These are phyloP conservation scores for Kwoniella sp. DNA, from an alignment of 768 basidiomycete species.

Conservation along the genomic window DNA sequence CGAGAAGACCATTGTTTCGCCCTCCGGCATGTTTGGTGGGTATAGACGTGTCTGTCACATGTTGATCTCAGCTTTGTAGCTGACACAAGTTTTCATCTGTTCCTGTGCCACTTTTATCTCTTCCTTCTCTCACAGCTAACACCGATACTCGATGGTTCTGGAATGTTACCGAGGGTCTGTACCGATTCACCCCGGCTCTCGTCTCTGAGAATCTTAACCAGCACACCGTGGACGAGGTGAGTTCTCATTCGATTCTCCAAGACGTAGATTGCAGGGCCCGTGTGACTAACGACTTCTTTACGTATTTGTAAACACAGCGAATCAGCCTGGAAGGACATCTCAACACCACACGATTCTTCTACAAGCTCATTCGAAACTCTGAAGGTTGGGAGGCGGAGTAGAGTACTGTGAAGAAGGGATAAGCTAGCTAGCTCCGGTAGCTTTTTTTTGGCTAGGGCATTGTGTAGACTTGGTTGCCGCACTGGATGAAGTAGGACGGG, in stretches of 20 bases:
- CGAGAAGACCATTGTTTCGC: constrained; percentile 51
- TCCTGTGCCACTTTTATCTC: too few relatives aligned
- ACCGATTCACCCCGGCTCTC: constrained; percentile 55
- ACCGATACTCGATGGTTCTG: constrained; percentile 54
- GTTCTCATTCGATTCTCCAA: constrained; percentile 15
- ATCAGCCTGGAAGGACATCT: constrained; percentile 54
- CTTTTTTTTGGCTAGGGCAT: too few relatives aligned
- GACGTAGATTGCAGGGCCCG: too few relatives aligned
- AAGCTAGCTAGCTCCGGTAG: neutral
- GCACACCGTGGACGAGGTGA: constrained; percentile 58
- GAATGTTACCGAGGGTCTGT: constrained; percentile 55
- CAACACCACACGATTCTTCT: constrained; percentile 54
- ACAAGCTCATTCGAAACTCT: constrained; percentile 56
- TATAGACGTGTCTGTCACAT: neutral
- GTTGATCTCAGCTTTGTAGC: too few relatives aligned
- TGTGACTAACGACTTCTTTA: neutral
- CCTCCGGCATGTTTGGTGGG: constrained; percentile 55
- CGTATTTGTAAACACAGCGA: constrained; percentile 30
- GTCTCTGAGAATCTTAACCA: constrained; percentile 44
- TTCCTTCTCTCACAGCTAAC: constrained; percentile 48
- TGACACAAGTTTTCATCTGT: too few relatives aligned
- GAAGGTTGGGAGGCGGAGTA: constrained; percentile 59
- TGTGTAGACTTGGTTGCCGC: too few relatives aligned
- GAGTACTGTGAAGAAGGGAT: too few relatives aligned
- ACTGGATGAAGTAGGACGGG: neutral